A percentile compares a stretch with the other conserved stretches of the same genome.
phyloP scores from a whole-genome alignment of 108 stramenopile genomes.

The Poteriospumella lacustris region DNA sequence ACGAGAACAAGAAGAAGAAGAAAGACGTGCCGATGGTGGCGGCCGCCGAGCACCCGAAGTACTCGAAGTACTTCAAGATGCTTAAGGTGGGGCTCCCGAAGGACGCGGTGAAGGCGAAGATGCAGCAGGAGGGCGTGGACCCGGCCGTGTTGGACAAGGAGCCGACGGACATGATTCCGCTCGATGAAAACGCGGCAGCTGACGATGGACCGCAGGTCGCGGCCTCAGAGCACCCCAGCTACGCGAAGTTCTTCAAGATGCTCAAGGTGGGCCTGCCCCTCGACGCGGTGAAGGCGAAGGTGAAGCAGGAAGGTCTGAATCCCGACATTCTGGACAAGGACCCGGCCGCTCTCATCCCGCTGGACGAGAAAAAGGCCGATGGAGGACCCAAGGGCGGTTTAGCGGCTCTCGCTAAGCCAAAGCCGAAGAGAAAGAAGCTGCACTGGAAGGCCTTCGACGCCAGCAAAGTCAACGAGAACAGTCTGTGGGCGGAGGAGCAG shows the following conservation, averaged over 20 bases:
- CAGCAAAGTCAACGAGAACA: conserved; percentile 63
- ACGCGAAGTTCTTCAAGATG: conserved; percentile 81
- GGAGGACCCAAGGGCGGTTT: conserved; percentile 56
- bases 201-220: conserved; percentile 50
- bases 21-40: conserved; percentile 26
- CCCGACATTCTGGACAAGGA: conserved; percentile 71
- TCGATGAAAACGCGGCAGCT: neutral
- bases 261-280: conserved; percentile 75
- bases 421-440: conserved; percentile 60
- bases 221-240: conserved; percentile 70
- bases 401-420: conserved; percentile 38
- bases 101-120: conserved; percentile 36
- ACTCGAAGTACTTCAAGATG: conserved; percentile 45
- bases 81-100: conserved; percentile 38
- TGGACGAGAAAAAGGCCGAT: neutral
- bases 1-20: neutral
- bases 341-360: conserved; percentile 32
- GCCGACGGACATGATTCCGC: neutral
- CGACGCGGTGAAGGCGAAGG: conserved; percentile 79
- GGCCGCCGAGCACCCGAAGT: conserved; percentile 35
- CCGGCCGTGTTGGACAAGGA: conserved; percentile 36
- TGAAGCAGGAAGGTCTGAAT: conserved; percentile 72
- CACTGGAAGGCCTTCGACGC: conserved; percentile 76
- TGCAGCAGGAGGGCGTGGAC: conserved; percentile 34
- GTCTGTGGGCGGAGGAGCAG: conserved; percentile 71